Conservation (phyloP, 768 basidiomycete species). For the Jaapia argillacea region DNA sequence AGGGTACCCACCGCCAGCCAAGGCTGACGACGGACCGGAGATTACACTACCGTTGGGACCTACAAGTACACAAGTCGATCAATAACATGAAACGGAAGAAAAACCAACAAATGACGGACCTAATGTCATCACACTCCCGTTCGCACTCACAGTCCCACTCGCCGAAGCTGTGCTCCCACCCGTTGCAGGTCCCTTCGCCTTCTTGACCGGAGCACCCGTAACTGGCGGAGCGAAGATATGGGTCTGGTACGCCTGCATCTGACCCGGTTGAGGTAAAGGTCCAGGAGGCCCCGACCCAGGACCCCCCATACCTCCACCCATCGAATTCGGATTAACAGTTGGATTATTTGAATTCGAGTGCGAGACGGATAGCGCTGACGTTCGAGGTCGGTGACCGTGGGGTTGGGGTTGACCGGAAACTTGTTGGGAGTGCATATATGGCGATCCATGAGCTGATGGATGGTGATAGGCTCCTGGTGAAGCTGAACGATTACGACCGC, state of each 20-base stretch:
- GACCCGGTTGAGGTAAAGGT: conserved; percentile 23
- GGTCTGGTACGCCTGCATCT: conserved; percentile 41
- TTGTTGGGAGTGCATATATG: not conserved
- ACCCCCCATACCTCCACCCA: conserved; percentile 6
- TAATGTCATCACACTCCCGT: conserved; percentile 14
- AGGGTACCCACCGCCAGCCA: conserved; percentile 22
- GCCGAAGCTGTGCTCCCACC: conserved; percentile 1
- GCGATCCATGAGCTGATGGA: not conserved
- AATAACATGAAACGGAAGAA: not conserved
- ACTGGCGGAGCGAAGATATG: conserved; percentile 69
- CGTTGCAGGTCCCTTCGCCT: conserved; percentile 33
- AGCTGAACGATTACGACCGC: not conserved
- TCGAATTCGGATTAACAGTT: too few species aligned
- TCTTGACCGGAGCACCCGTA: conserved; percentile 64
- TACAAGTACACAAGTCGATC: conserved; percentile 4
- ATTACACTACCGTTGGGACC: conserved; percentile 14
- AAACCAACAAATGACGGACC: conserved; percentile 7
- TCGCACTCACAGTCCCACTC: too few species aligned
- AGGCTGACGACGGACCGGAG: conserved; percentile 9
- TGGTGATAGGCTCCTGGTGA: not conserved
- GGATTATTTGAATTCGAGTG: too few species aligned
- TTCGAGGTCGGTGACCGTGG: too few species aligned
- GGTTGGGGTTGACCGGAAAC: too few species aligned
- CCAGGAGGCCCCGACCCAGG: conserved; percentile 12
- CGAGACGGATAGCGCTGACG: too few species aligned